These are phyloP conservation scores for Pestalotiopsis sp. DNA, from an alignment of 2,329 filamentous ascomycete species.

Conservation along the genomic window DNA sequence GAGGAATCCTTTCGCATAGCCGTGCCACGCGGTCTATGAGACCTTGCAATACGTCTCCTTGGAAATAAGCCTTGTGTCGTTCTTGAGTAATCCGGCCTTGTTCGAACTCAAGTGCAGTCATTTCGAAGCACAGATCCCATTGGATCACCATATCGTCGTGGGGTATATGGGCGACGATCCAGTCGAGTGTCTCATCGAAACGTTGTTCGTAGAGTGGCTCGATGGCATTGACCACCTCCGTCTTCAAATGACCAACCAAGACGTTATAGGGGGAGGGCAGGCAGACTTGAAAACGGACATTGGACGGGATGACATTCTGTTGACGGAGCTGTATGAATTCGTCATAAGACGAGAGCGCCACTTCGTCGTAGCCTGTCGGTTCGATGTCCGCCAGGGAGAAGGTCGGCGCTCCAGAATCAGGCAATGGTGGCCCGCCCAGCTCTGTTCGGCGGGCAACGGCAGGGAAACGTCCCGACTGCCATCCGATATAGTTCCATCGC, in stretches of 20 bases:
- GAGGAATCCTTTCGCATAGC: conserved; percentile 20
- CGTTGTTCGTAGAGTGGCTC: conserved; percentile 28
- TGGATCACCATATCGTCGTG: conserved; percentile 27
- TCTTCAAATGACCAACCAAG: conserved; percentile 20
- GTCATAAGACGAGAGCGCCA: conserved; percentile 23
- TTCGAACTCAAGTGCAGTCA: conserved; percentile 26
- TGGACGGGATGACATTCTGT: conserved; percentile 17
- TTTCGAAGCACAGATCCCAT: conserved; percentile 27
- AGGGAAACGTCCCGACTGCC: conserved; percentile 24
- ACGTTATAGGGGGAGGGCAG: conserved; percentile 26
- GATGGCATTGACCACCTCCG: conserved; percentile 11
- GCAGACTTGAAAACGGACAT: conserved; percentile 18
- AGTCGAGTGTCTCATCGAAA: conserved; percentile 20
- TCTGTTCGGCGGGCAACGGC: conserved; percentile 19
- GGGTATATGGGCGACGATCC: conserved; percentile 21
- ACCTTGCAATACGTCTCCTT: conserved; percentile 20
- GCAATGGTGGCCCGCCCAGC: conserved; percentile 22
- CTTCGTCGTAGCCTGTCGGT: conserved; percentile 25
- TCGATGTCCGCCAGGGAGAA: conserved; percentile 23
- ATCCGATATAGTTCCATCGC: conserved; percentile 26
- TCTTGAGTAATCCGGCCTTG: conserved; percentile 18
- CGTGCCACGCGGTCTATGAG: conserved; percentile 24
- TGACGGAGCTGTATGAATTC: conserved; percentile 26
- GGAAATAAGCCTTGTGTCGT: conserved; percentile 22
- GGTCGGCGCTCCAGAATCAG: background rate